Conservation (phyloP, 805 yeast genomes). For the Suhomyces pyralidae region DNA sequence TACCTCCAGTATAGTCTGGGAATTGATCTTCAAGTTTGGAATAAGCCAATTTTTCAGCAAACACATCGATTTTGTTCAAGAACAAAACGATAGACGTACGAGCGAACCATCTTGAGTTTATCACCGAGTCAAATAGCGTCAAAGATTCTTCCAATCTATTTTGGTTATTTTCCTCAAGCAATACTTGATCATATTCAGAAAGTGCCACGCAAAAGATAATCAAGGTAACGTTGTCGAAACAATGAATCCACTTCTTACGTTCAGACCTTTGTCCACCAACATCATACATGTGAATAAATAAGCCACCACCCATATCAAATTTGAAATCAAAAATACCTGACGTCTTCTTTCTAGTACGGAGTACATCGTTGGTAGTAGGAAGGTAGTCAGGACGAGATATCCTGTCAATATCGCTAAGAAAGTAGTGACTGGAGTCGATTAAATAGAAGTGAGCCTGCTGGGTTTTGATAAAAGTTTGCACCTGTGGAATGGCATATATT, state of each 20-base stretch:
- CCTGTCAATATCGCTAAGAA: constrained; percentile 63
- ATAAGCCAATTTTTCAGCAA: constrained; percentile 76
- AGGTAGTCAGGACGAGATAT: constrained; percentile 58
- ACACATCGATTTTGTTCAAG: constrained; percentile 85
- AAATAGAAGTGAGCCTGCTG: constrained; percentile 72
- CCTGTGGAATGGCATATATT: constrained; percentile 58
- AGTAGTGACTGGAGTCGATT: constrained; percentile 81
- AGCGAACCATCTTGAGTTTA: constrained; percentile 89
- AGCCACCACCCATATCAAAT: constrained; percentile 63
- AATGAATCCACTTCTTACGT: constrained; percentile 95
- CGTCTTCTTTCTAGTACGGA: constrained; percentile 87
- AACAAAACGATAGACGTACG: constrained; percentile 83
- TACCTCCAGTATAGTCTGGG: constrained; percentile 91
- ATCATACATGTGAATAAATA: constrained; percentile 54
- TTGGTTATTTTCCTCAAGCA: constrained; percentile 47
- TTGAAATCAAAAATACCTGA: constrained; percentile 86
- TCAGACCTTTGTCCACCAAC: constrained; percentile 97
- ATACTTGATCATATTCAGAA: constrained; percentile 85
- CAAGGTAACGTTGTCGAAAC: constrained; percentile 88
- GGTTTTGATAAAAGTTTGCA: constrained; percentile 52
- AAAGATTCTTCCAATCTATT: constrained; percentile 47
- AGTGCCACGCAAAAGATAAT: constrained; percentile 89
- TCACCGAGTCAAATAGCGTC: constrained; percentile 83
- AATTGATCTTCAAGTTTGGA: constrained; percentile 81
- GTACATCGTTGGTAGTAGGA: constrained; percentile 74